Evolutionary conservation across 2,329 filamentous ascomycete species (phyloP).

Genomic region (Dactylellina leptospora): DNA sequence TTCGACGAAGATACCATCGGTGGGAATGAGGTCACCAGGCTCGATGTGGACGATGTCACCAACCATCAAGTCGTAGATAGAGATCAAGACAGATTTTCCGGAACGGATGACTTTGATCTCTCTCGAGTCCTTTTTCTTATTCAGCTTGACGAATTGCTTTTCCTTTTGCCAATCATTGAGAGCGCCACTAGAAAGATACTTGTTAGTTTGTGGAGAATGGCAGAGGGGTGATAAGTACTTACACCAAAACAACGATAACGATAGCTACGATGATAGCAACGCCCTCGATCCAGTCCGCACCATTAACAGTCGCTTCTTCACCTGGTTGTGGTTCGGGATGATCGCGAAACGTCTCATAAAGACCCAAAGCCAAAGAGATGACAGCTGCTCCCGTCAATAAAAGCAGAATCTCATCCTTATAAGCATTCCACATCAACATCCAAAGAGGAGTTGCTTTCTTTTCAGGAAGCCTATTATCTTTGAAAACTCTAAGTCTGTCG

Average conservation of each 20-base stretch:
- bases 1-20: slow-evolving; percentile 76
- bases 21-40: slow-evolving; percentile 77
- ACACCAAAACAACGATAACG: slow-evolving; percentile 76
- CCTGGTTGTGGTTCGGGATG: slow-evolving; percentile 58
- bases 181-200: slow-evolving; percentile 65
- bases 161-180: slow-evolving; percentile 84
- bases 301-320: slow-evolving; percentile 58
- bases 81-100: slow-evolving; percentile 74
- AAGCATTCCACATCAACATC: slow-evolving; percentile 72
- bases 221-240: slow-evolving; percentile 15
- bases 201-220: not conserved
- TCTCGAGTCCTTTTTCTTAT: slow-evolving; percentile 80
- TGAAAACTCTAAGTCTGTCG: slow-evolving; percentile 70
- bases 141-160: slow-evolving; percentile 78
- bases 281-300: slow-evolving; percentile 80
- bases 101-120: slow-evolving; percentile 76
- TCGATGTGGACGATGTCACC: slow-evolving; percentile 78
- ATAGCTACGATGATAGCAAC: slow-evolving; percentile 85
- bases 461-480: slow-evolving; percentile 70
- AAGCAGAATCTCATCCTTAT: slow-evolving; percentile 78
- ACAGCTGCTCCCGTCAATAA: slow-evolving; percentile 73
- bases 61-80: slow-evolving; percentile 73
- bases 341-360: slow-evolving; percentile 70
- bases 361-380: slow-evolving; percentile 73
- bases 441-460: slow-evolving; percentile 71